phyloP scores from a whole-genome alignment of 371 early-diverging fungal genomes.

The Racocetra persica region DNA sequence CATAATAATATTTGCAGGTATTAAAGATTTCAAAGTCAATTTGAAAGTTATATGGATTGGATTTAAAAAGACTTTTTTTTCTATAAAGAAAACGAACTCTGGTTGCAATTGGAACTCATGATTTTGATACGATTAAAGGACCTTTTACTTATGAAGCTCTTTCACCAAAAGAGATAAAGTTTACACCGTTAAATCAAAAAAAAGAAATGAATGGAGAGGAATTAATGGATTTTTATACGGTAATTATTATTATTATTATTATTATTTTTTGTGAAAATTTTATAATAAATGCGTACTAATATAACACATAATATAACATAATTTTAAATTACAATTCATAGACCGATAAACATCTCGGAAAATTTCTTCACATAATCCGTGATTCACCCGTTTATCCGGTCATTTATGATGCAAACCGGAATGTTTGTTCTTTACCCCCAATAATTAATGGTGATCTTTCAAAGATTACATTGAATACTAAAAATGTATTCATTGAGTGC shows the following conservation, averaged over 20 bases:
- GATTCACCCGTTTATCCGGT: conserved; percentile 94
- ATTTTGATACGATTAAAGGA: conserved; percentile 94
- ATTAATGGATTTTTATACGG: conserved; percentile 90
- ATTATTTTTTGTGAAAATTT: not conserved
- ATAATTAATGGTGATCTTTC: conserved; percentile 99
- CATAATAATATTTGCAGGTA: conserved; percentile 96
- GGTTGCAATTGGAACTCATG: conserved; percentile 99
- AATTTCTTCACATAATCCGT: conserved; percentile 93
- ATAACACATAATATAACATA: conserved; percentile 1
- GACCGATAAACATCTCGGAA: conserved; percentile 84
- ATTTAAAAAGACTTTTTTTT: conserved; percentile 10
- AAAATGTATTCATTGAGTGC: conserved; percentile 98
- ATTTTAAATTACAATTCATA: conserved; percentile 42
- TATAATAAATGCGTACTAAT: not conserved
- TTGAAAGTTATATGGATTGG: not conserved
- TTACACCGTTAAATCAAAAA: conserved; percentile 96
- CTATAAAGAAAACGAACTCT: conserved; percentile 90
- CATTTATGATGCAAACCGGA: conserved; percentile 84
- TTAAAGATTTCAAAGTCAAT: not conserved
- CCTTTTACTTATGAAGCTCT: conserved; percentile 97
- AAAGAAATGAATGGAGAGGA: conserved; percentile 86
- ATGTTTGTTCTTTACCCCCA: conserved; percentile 98
- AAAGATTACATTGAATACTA: conserved; percentile 96
- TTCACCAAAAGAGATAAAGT: conserved; percentile 89
- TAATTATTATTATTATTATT: conserved; percentile 48